Conservation (phyloP, 129 eudicot species). For the Lonicera japonica region DNA sequence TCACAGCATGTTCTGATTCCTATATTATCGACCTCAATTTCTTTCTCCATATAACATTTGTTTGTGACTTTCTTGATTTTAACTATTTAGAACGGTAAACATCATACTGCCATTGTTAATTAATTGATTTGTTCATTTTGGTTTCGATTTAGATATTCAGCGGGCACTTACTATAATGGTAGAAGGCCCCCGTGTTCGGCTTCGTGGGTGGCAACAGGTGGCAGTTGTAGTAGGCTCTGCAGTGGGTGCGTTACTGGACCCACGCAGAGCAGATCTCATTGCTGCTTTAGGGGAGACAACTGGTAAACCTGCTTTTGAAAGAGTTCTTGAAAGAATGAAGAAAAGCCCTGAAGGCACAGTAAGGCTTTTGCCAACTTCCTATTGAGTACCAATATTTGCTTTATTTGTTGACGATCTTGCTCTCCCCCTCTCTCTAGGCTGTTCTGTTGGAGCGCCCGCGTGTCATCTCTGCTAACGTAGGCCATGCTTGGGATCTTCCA, state of each 20-base stretch:
- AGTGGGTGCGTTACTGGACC: slow-evolving; percentile 79
- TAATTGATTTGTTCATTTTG: background rate
- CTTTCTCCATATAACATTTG: too few species aligned
- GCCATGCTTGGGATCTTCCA: slow-evolving; percentile 89
- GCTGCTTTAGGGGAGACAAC: slow-evolving; percentile 95
- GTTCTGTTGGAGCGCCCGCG: slow-evolving; percentile 74
- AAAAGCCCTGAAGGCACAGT: slow-evolving; percentile 76
- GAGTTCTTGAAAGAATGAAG: slow-evolving; percentile 85
- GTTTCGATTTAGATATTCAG: too few species aligned
- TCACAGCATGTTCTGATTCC: too few species aligned
- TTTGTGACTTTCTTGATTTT: too few species aligned
- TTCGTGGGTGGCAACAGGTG: slow-evolving; percentile 84
- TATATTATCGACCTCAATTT: too few species aligned
- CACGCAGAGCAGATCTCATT: slow-evolving; percentile 88
- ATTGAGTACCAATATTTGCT: too few species aligned
- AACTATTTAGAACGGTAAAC: too few species aligned
- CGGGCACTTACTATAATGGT: slow-evolving; percentile 31
- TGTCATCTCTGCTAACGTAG: slow-evolving; percentile 63
- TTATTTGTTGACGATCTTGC: too few species aligned
- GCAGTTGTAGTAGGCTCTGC: slow-evolving; percentile 94
- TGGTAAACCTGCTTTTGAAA: slow-evolving; percentile 79
- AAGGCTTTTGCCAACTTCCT: slow-evolving; percentile 10
- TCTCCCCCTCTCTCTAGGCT: slow-evolving; percentile 31
- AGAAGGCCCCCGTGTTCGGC: slow-evolving; percentile 51
- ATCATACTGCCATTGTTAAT: background rate